Percentiles rank a stretch among this genome's conserved stretches.
Conservation (phyloP, 2,329 filamentous ascomycete genomes). For the Nemania sp. region DNA sequence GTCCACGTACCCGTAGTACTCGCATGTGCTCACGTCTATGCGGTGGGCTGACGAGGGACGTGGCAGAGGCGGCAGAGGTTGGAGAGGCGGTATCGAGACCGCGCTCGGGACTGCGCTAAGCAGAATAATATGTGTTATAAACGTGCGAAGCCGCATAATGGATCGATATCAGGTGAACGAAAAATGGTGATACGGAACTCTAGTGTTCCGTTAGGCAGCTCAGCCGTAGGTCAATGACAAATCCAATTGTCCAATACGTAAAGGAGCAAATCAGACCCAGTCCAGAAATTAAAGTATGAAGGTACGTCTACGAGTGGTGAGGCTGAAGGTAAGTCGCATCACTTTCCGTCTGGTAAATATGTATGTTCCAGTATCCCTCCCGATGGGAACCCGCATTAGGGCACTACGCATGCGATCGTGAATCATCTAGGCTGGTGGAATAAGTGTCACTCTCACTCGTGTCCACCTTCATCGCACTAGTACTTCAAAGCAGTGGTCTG, state of each 20-base stretch:
- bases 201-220: background rate
- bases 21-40: conserved; percentile 11
- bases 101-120: background rate
- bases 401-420: background rate
- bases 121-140: background rate
- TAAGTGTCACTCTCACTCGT: background rate
- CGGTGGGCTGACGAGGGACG: conserved; percentile 4
- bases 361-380: conserved; percentile 15
- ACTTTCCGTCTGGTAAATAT: background rate
- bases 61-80: background rate
- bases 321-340: background rate
- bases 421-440: background rate
- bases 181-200: too few species aligned
- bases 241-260: background rate
- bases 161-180: background rate
- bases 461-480: background rate
- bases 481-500: background rate
- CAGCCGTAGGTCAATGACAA: background rate
- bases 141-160: conserved; percentile 7
- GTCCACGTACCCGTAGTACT: conserved; percentile 21
- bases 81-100: background rate
- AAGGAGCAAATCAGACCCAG: background rate
- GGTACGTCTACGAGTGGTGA: background rate
- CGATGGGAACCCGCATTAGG: conserved; percentile 21
- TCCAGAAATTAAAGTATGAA: too few species aligned